phyloP scores from a whole-genome alignment of 768 basidiomycete genomes.

The Auriscalpium vulgare region DNA sequence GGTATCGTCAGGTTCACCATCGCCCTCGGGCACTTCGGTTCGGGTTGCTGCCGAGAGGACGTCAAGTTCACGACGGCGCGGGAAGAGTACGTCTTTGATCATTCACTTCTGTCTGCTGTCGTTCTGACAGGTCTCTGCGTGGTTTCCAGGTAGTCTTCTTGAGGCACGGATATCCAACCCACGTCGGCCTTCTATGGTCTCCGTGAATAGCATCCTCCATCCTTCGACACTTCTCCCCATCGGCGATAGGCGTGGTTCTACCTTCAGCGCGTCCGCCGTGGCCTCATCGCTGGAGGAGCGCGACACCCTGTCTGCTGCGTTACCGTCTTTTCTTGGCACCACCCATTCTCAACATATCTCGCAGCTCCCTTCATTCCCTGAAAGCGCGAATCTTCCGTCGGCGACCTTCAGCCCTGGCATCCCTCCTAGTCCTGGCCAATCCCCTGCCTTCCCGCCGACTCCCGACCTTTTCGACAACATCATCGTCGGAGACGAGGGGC shows the following conservation, averaged over 20 bases:
- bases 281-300: not conserved
- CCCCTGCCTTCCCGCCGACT: not conserved
- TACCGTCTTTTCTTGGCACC: slow-evolving; percentile 1
- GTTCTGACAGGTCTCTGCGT: not conserved
- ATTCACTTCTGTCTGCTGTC: not conserved
- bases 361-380: slow-evolving; percentile 7
- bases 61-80: not conserved
- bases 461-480: slow-evolving; percentile 11
- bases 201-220: slow-evolving; percentile 8
- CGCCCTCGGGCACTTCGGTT: not conserved
- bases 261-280: not conserved
- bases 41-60: not conserved
- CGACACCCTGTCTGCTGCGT: not conserved
- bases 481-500: not conserved
- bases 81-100: slow-evolving; percentile 1
- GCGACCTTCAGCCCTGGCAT: not conserved
- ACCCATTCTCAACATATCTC: not conserved
- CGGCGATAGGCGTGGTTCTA: not conserved
- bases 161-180: not conserved
- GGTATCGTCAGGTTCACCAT: not conserved
- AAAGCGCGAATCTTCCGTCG: not conserved
- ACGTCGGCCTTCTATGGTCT: slow-evolving; percentile 6
- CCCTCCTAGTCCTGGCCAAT: not conserved
- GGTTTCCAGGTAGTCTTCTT: not conserved
- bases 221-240: slow-evolving; percentile 7